Evolutionary conservation across 164 flowering plant species (phyloP).

Genomic region (Annona squamosa): DNA sequence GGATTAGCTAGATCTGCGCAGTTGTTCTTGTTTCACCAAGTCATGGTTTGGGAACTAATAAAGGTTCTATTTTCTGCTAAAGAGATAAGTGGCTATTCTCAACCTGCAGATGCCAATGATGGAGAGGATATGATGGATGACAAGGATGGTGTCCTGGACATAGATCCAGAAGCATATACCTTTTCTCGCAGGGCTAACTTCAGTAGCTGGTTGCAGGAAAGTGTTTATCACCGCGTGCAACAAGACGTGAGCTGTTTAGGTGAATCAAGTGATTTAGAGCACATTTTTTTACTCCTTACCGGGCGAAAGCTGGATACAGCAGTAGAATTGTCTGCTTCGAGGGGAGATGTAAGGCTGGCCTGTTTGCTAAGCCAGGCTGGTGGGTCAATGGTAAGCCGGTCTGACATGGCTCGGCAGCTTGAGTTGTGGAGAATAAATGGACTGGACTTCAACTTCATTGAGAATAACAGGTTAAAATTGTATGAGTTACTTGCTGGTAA

Average conservation of each 20-base stretch:
- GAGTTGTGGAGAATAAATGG: slow-evolving; percentile 77
- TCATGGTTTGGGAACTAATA: slow-evolving; percentile 87
- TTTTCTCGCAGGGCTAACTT: slow-evolving; percentile 85
- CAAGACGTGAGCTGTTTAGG: slow-evolving; percentile 63
- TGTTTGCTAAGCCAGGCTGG: slow-evolving; percentile 94
- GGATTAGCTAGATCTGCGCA: slow-evolving; percentile 53
- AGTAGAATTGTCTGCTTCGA: slow-evolving; percentile 76
- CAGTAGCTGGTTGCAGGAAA: slow-evolving; percentile 94
- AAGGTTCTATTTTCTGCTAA: slow-evolving; percentile 80
- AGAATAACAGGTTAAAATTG: slow-evolving; percentile 64
- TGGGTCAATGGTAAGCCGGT: slow-evolving; percentile 68
- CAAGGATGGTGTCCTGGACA: slow-evolving; percentile 47
- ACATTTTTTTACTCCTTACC: slow-evolving; percentile 67
- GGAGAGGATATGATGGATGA: slow-evolving; percentile 85
- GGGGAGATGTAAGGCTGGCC: slow-evolving; percentile 91
- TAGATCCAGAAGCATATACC: slow-evolving; percentile 75
- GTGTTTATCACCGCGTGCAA: slow-evolving; percentile 84
- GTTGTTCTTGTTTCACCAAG: slow-evolving; percentile 71
- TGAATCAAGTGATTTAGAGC: slow-evolving; percentile 56
- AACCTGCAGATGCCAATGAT: slow-evolving; percentile 41
- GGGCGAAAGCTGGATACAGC: slow-evolving; percentile 83
- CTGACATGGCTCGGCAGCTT: slow-evolving; percentile 73
- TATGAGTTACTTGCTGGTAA: slow-evolving; percentile 88
- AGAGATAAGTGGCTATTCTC: slow-evolving; percentile 31
- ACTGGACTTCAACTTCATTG: slow-evolving; percentile 81